These are phyloP conservation scores for Amanita muscaria DNA, from an alignment of 768 basidiomycete genomes.

Conservation along the genomic window DNA sequence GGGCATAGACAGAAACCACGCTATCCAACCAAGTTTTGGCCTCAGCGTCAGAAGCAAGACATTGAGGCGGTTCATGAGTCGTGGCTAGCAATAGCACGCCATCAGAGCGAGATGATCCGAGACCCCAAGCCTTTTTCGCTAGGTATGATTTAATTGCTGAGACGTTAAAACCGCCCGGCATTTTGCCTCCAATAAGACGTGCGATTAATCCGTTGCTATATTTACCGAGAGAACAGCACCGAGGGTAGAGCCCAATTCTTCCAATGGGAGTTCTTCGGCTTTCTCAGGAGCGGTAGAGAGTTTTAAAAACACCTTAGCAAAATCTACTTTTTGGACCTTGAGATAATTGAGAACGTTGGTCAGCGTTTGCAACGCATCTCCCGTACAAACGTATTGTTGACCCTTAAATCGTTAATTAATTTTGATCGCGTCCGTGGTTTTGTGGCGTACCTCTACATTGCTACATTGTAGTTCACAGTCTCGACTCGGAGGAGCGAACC, in stretches of 20 bases:
- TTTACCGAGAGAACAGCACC: constrained; percentile 78
- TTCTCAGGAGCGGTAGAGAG: constrained; percentile 86
- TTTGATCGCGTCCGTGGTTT: constrained; percentile 5
- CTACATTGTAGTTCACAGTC: constrained; percentile 95
- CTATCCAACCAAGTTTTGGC: constrained; percentile 91
- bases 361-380: constrained; percentile 90
- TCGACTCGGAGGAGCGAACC: constrained; percentile 86
- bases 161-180: constrained; percentile 98
- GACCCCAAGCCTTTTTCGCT: constrained; percentile 88
- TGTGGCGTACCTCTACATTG: constrained; percentile 52
- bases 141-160: constrained; percentile 86
- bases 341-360: constrained; percentile 96
- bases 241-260: constrained; percentile 87
- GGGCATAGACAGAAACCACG: constrained; percentile 78
- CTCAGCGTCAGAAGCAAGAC: constrained; percentile 83
- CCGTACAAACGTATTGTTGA: constrained; percentile 99
- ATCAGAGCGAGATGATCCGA: constrained; percentile 86
- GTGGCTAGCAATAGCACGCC: constrained; percentile 85
- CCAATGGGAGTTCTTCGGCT: constrained; percentile 93
- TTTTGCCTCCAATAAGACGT: constrained; percentile 88
- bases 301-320: constrained; percentile 50
- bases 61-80: constrained; percentile 90
- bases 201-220: constrained; percentile 87
- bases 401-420: constrained; percentile 41
- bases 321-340: constrained; percentile 94